phyloP scores from a whole-genome alignment of 495 filamentous ascomycete genomes.

The Aspergillus carlsbadensis region DNA sequence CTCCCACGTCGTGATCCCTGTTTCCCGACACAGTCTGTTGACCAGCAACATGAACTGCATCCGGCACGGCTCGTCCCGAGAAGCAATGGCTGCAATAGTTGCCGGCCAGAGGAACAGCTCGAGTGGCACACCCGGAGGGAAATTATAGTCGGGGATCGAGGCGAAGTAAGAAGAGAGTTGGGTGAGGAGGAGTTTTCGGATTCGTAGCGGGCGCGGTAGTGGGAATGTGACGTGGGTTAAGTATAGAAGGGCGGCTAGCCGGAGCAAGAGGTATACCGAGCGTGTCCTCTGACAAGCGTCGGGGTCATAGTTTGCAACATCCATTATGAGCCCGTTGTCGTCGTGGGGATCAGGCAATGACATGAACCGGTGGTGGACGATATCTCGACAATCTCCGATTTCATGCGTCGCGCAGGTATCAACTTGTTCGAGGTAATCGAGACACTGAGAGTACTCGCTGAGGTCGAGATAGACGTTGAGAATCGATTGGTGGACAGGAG shows the following conservation, averaged over 20 bases:
- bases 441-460: not conserved
- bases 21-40: not conserved
- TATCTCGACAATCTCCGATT: not conserved
- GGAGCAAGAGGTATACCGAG: not conserved
- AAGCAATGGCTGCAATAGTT: not conserved
- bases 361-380: slow-evolving; percentile 4
- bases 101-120: not conserved
- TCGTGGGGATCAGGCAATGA: not conserved
- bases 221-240: slow-evolving; percentile 1
- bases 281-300: not conserved
- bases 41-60: not conserved
- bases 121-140: not conserved
- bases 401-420: not conserved
- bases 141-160: not conserved
- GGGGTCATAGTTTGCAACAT: not conserved
- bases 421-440: not conserved
- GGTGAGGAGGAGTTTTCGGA: not conserved
- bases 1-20: not conserved
- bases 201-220: not conserved
- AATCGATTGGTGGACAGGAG: not conserved
- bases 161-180: not conserved
- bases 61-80: not conserved
- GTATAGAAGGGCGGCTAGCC: not conserved
- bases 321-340: slow-evolving; percentile 1
- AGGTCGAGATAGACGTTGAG: not conserved